phyloP scores from a whole-genome alignment of 345 rosid genomes.

The Eucalyptus regnans region DNA sequence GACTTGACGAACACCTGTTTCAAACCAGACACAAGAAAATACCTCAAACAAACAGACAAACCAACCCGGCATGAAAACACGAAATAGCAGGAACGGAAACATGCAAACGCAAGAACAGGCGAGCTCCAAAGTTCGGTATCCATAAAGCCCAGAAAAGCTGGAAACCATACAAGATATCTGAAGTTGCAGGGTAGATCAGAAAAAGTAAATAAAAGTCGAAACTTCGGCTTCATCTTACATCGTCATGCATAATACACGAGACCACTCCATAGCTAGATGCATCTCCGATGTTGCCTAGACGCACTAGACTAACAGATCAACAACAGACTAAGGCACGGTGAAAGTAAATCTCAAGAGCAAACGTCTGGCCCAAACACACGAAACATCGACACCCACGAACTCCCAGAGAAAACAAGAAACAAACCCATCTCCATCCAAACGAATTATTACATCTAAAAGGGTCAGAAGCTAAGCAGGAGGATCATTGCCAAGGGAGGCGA shows the following conservation, averaged over 20 bases:
- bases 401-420: not conserved
- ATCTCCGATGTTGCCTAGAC: not conserved
- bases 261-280: not conserved
- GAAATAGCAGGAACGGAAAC: not conserved
- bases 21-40: not conserved
- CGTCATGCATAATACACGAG: not conserved
- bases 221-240: not conserved
- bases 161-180: not conserved
- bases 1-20: constrained; percentile 44
- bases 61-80: not conserved
- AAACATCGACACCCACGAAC: not conserved
- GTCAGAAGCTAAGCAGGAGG: not conserved
- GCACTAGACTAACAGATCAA: not conserved
- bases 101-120: not conserved
- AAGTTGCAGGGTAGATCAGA: not conserved
- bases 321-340: not conserved
- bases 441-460: not conserved
- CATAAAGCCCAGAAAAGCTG: not conserved
- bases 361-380: not conserved
- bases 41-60: not conserved
- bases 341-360: not conserved
- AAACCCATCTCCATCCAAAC: not conserved
- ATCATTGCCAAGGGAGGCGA: not conserved
- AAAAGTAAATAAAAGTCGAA: not conserved
- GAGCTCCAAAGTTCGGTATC: not conserved